Base-by-base conservation (phyloP, 2,329 filamentous ascomycete genomes). In the Pseudogymnoascus sp. region DNA sequence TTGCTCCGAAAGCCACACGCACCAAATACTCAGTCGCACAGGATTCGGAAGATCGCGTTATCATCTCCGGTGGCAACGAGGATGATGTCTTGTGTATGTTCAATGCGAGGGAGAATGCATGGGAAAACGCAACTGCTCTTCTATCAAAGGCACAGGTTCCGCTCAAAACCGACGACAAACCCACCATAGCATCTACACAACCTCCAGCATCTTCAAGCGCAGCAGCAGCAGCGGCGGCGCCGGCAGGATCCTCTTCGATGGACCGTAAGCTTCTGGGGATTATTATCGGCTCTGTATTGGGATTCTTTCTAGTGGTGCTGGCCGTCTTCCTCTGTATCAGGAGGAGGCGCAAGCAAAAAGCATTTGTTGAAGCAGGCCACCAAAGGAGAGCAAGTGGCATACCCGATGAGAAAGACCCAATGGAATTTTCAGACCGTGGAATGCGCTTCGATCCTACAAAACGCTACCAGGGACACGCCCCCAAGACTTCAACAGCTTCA, bases 221-320 rank as follows among this genome's bases (percentile, higher is more conserved):
- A 59, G 65, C 71, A 35, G 68, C 73, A 14, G 68, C 74, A 1
- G 69, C 68, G 59, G 65, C 71, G 35, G 68, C 73, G 12, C 68
- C 74, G 1, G 65, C 70, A 6, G 70, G 71, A 4, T 66, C 70
- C 3, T 65, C 71, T n/a, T 28, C 41, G 41, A 22, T 47, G 12
- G 28, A 22, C 14, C 41, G 73, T 66, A 84, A 84, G 6, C 87
- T 96, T 28, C 80, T 97, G 1, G 92, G 90, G 34, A 89, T 90
- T 58, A 89, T 89, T 0, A 79, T 97, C 1, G 91, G 92, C 11
- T 85, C 87, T n/a, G 85, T 96, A 20, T 82, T 89, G 59, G 91
- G 89, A 16, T 77, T 91, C 59, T 85, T 88, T 18, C 75, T 70
- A 3, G 62, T 71, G 6, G 61, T 72, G 12, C 61, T 72, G 16